Evolutionary conservation across 345 rosid genomes (phyloP).

Genomic region (Populus euphratica): DNA sequence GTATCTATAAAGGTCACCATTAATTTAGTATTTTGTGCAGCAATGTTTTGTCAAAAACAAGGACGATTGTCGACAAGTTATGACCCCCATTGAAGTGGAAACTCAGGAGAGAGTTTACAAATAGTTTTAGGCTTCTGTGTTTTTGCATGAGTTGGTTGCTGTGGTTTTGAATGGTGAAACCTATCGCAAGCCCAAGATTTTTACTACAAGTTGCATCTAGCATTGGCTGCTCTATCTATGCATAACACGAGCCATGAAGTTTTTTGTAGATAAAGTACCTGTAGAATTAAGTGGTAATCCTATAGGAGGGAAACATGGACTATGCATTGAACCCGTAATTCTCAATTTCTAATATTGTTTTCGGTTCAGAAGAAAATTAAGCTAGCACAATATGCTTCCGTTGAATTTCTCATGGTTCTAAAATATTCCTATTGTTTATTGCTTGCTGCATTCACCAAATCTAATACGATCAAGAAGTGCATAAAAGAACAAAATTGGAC

Average conservation of each 20-base stretch:
- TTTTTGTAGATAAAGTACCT: neutral
- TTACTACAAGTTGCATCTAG: neutral
- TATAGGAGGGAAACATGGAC: neutral
- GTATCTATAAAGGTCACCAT: neutral
- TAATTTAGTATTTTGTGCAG: neutral
- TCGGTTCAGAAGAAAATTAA: neutral
- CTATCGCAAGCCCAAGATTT: neutral
- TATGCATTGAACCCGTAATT: neutral
- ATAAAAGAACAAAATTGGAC: neutral
- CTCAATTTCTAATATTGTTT: neutral
- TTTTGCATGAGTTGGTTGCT: neutral
- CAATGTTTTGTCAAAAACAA: neutral
- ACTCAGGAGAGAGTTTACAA: neutral
- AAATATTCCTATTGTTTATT: neutral
- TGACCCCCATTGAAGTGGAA: neutral
- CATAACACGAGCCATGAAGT: neutral
- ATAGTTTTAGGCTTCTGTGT: neutral
- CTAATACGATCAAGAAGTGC: neutral
- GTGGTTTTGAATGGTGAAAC: neutral
- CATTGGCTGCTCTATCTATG: neutral
- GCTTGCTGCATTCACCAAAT: neutral
- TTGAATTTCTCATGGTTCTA: neutral
- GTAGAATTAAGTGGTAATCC: neutral
- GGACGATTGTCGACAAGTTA: neutral
- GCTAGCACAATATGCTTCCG: neutral